Percentiles rank a stretch among this genome's conserved stretches.
These are phyloP conservation scores for Monosporozyma aquatica DNA, from an alignment of 805 yeast genomes.

Conservation along the genomic window DNA sequence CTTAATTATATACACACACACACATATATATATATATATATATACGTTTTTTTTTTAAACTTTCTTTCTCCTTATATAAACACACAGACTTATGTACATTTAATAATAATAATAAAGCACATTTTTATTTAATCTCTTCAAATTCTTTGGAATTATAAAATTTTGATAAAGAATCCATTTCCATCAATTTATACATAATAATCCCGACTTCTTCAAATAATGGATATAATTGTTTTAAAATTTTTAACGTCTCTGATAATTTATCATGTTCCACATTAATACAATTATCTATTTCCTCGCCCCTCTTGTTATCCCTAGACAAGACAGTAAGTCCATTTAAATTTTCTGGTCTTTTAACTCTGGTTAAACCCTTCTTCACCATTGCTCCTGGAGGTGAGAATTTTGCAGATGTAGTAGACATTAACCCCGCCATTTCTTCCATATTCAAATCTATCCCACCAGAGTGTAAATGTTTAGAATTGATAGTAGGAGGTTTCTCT, in stretches of 20 bases:
- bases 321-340: background rate
- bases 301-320: background rate
- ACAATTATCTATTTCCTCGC: too few species aligned
- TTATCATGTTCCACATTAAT: background rate
- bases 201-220: conserved; percentile 41
- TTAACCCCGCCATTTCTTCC: too few species aligned
- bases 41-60: too few species aligned
- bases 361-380: conserved; percentile 3
- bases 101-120: background rate
- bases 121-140: conserved; percentile 21
- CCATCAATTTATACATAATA: conserved; percentile 52
- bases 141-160: conserved; percentile 41
- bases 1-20: conserved; percentile 12
- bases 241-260: conserved; percentile 24
- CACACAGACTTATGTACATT: background rate
- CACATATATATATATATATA: background rate
- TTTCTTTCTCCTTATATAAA: background rate
- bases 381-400: background rate
- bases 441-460: too few species aligned
- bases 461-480: too few species aligned
- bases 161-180: conserved; percentile 64
- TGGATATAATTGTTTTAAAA: conserved; percentile 34
- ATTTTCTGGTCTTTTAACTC: background rate
- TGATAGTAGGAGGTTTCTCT: conserved; percentile 7
- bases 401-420: too few species aligned